These are phyloP conservation scores for Trypanosoma platydactyli DNA, from an alignment of 208 protist genomes.

Conservation along the genomic window DNA sequence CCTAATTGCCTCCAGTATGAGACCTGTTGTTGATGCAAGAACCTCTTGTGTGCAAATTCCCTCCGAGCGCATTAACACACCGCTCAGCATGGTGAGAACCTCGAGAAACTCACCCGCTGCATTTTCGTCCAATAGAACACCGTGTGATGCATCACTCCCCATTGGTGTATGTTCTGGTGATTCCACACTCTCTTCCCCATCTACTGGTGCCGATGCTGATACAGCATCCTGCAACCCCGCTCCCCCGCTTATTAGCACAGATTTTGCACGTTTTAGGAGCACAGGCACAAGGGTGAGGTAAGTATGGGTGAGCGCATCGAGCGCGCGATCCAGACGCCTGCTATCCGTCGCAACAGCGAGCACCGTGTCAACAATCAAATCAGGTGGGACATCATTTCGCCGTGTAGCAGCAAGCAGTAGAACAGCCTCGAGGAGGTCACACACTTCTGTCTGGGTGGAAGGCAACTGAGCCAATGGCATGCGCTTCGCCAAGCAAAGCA, in stretches of 20 bases:
- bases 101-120: neutral
- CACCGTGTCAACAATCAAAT: constrained; percentile 12
- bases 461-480: neutral
- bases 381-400: neutral
- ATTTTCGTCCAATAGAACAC: neutral
- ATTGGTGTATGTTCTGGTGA: neutral
- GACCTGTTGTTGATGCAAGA: neutral
- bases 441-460: neutral
- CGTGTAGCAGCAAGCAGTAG: constrained; percentile 1
- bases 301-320: constrained; percentile 5
- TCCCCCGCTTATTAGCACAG: neutral
- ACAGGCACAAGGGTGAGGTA: neutral
- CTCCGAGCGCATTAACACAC: neutral
- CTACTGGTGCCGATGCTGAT: neutral
- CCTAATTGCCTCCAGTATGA: neutral
- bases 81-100: neutral
- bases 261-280: constrained; percentile 4
- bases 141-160: neutral
- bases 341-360: constrained; percentile 2
- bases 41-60: neutral
- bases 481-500: constrained; percentile 9
- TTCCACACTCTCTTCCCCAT: neutral
- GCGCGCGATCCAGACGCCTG: neutral
- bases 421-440: constrained; percentile 20
- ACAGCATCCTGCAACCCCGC: no score